These are phyloP conservation scores for Phytophthora cryptogea DNA, from an alignment of 352 stramenopile genomes.

Conservation along the genomic window DNA sequence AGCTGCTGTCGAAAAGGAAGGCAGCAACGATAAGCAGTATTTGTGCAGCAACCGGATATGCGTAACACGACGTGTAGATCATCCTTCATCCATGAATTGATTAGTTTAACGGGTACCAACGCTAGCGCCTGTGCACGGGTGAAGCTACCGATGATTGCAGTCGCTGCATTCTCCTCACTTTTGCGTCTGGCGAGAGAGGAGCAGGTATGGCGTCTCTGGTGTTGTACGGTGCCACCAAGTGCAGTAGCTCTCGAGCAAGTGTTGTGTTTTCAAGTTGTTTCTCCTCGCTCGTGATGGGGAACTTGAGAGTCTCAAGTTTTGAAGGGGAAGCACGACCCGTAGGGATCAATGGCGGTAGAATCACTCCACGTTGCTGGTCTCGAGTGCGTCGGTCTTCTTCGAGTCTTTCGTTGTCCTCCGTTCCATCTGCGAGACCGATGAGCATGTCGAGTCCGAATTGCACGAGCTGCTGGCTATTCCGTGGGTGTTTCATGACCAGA, in stretches of 20 bases:
- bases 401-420: conserved; percentile 25
- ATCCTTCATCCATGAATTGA: conserved; percentile 1
- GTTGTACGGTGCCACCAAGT: conserved; percentile 63
- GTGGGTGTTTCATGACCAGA: conserved; percentile 55
- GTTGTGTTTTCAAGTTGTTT: conserved; percentile 47
- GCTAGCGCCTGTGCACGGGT: conserved; percentile 24
- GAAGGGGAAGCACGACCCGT: conserved; percentile 5
- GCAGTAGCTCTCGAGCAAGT: conserved; percentile 63
- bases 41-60: conserved; percentile 24
- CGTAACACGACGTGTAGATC: conserved; percentile 27
- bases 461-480: conserved; percentile 74
- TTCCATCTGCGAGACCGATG: conserved; percentile 48
- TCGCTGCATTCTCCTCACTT: conserved; percentile 29
- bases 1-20: conserved; percentile 11
- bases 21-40: conserved; percentile 19
- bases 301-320: conserved; percentile 3
- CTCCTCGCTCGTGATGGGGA: neutral
- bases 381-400: conserved; percentile 38
- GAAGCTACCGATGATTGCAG: conserved; percentile 22
- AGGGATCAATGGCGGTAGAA: conserved; percentile 20
- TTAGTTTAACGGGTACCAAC: neutral
- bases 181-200: conserved; percentile 14
- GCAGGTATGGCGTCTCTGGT: conserved; percentile 17
- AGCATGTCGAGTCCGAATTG: conserved; percentile 65
- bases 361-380: conserved; percentile 14